Base-by-base conservation (phyloP, 352 stramenopile species). In the Phytophthora colocasiae region DNA sequence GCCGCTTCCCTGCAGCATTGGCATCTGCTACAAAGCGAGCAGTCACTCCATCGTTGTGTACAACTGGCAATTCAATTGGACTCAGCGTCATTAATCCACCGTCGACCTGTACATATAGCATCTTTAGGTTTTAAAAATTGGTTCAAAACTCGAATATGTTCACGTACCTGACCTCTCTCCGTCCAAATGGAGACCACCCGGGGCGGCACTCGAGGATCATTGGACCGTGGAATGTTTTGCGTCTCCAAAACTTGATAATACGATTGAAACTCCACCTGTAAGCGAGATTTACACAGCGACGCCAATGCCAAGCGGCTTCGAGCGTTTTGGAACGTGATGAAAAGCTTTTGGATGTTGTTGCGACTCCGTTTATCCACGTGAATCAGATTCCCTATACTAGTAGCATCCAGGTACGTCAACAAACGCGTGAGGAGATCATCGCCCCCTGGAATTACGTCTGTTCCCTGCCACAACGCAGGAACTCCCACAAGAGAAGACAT, bases 181-280 rank as follows among this genome's bases (percentile, higher is more conserved):
- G 58, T 74, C 83, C 83, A 91, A 43, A 78, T 61, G 12, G 80
- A 81, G 19, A 87, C 68, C 8, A 89, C 78, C 14, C 69, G 78
- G 1, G 80, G 80, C 8, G 80, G 80, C 5, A 91, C 83, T 14
- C 80, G 77, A 11, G 78, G 69, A n/a, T 91, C 83, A n/a, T 47
- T 64, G 1, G 74, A 82, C 2, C 83, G 71, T 8, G 78, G 50
- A 50, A 91, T 79, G 36, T 61, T 74, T 15, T 75, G 76, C 12
- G 76, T 87, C 43, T 82, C 70, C 15, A 86, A 70, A 61, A 73
- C 78, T 54, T 89, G 80, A 34, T 80, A 88, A 44, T 74, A 73
- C 3, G 75, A 54, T 51, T 85, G 68, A 45, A 89, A 84, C 44
- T 78, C 70, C 27, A 89, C 47, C 7, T 49, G 43, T 2, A 89